A percentile compares a stretch with the other conserved stretches of the same genome.
phyloP scores from a whole-genome alignment of 2,329 filamentous ascomycete genomes.

The Shiraia sp. region DNA sequence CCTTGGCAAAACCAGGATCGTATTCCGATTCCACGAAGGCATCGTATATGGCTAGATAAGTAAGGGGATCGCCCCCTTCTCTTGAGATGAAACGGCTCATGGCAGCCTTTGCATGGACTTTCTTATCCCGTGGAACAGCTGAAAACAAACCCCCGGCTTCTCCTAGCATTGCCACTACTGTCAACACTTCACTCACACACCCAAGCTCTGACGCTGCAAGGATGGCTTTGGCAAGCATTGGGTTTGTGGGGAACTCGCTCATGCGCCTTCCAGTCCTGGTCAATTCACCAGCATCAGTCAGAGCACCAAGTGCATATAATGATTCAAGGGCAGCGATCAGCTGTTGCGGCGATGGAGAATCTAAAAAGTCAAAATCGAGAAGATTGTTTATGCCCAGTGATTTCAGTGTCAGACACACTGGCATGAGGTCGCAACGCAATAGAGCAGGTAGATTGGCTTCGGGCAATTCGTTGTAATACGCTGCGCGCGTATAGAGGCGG shows the following conservation, averaged over 20 bases:
- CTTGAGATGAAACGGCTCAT: slow-evolving; percentile 85
- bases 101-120: slow-evolving; percentile 91
- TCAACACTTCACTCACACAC: slow-evolving; percentile 92
- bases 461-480: slow-evolving; percentile 92
- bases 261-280: slow-evolving; percentile 92
- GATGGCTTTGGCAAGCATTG: slow-evolving; percentile 87
- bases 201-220: slow-evolving; percentile 86
- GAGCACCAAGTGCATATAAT: slow-evolving; percentile 84
- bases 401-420: slow-evolving; percentile 83
- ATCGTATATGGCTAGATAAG: slow-evolving; percentile 90
- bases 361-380: slow-evolving; percentile 94
- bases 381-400: slow-evolving; percentile 90
- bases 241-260: slow-evolving; percentile 92
- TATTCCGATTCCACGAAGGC: slow-evolving; percentile 95
- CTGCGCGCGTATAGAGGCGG: slow-evolving; percentile 88
- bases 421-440: slow-evolving; percentile 83
- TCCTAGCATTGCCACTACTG: slow-evolving; percentile 90
- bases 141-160: slow-evolving; percentile 91
- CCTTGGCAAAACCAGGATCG: slow-evolving; percentile 80
- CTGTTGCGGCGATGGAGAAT: slow-evolving; percentile 85
- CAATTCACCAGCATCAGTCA: slow-evolving; percentile 86
- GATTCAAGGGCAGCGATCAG: slow-evolving; percentile 88
- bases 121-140: slow-evolving; percentile 87
- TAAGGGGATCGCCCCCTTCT: slow-evolving; percentile 87
- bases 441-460: slow-evolving; percentile 93